These are phyloP conservation scores for Backusella australiensis DNA, from an alignment of 192 early-diverging fungal genomes.

Conservation along the genomic window DNA sequence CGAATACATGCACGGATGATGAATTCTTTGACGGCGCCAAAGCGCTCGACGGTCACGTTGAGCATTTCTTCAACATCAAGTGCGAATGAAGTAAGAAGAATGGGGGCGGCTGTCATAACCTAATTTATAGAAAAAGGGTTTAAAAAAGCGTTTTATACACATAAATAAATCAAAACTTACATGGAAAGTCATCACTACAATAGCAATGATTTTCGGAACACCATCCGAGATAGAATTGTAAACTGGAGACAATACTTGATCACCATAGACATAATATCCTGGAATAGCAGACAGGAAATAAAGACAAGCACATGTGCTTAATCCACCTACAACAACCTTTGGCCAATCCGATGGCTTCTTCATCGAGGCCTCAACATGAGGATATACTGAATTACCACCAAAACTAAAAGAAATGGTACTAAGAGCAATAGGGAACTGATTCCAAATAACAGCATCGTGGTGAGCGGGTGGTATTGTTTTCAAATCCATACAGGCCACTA, in stretches of 20 bases:
- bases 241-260: conserved; percentile 65
- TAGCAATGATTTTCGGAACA: conserved; percentile 57
- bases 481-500: conserved; percentile 41
- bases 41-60: conserved; percentile 56
- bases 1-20: conserved; percentile 56
- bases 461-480: conserved; percentile 29
- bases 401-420: conserved; percentile 81
- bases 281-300: conserved; percentile 68
- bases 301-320: conserved; percentile 64
- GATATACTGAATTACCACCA: conserved; percentile 76
- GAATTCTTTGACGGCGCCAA: conserved; percentile 49
- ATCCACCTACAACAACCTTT: conserved; percentile 59
- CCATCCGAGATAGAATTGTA: conserved; percentile 67
- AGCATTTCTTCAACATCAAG: conserved; percentile 71
- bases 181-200: conserved; percentile 76
- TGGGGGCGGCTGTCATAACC: conserved; percentile 74
- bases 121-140: background rate
- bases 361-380: conserved; percentile 85
- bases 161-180: conserved; percentile 9
- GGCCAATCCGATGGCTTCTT: conserved; percentile 64
- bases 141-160: too few species aligned
- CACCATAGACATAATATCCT: conserved; percentile 76
- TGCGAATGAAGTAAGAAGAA: conserved; percentile 72
- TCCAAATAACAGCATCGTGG: conserved; percentile 57
- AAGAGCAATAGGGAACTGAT: conserved; percentile 72